These are phyloP conservation scores for Vitis riparia DNA, from an alignment of 164 flowering plant genomes.

Conservation along the genomic window DNA sequence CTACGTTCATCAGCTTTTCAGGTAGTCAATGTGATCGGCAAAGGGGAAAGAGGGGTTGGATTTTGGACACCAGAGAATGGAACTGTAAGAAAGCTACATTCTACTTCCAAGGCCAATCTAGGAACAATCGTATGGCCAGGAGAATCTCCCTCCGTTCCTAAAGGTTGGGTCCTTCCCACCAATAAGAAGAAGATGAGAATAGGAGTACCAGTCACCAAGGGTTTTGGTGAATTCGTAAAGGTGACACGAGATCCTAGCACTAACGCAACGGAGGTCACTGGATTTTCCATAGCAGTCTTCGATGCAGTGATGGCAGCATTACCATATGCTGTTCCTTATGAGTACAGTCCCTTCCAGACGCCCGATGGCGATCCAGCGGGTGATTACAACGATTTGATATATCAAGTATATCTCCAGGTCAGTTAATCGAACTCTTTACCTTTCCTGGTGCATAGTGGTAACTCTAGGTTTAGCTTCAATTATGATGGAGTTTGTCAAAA, in stretches of 20 bases:
- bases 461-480: too few relatives aligned
- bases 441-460: too few relatives aligned
- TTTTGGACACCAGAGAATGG: conserved; percentile 34
- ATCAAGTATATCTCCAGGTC: conserved; percentile 5
- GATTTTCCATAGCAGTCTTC: conserved; percentile 41
- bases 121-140: conserved; percentile 40
- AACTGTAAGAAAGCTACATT: background rate
- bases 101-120: background rate
- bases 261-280: conserved; percentile 10
- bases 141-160: conserved; percentile 20
- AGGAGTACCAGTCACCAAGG: conserved; percentile 34
- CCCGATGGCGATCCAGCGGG: background rate
- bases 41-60: conserved; percentile 28
- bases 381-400: conserved; percentile 7
- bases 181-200: conserved; percentile 28
- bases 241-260: conserved; percentile 11
- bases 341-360: conserved; percentile 6
- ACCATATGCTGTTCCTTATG: conserved; percentile 8
- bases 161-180: conserved; percentile 33
- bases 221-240: conserved; percentile 31
- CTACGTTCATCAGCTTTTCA: conserved; percentile 21
- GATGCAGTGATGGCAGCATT: conserved; percentile 11
- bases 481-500: too few relatives aligned
- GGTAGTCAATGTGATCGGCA: conserved; percentile 38
- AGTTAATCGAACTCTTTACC: too few relatives aligned